Conservation (phyloP, 1,139 yeast genomes). For the Suhomyces coccinellae region DNA sequence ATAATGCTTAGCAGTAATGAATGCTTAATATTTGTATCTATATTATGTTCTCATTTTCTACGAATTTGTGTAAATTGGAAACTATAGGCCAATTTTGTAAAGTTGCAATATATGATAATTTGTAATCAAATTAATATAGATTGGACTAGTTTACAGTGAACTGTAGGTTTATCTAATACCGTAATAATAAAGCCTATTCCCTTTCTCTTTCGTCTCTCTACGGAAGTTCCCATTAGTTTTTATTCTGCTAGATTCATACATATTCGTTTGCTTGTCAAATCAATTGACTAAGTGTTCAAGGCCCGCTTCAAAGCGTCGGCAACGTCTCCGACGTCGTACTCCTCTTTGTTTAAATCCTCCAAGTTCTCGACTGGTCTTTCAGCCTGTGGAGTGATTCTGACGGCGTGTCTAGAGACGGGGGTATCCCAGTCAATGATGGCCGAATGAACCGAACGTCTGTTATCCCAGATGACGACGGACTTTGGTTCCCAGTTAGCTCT, state of each 20-base stretch:
- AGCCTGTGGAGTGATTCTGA: constrained; percentile 49
- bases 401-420: constrained; percentile 45
- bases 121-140: no score
- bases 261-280: not conserved
- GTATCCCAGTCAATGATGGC: constrained; percentile 46
- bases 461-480: constrained; percentile 55
- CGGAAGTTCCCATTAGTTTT: no score
- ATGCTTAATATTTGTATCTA: not conserved
- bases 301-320: constrained; percentile 33
- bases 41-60: not conserved
- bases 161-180: no score
- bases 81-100: not conserved
- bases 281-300: constrained; percentile 7
- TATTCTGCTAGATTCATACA: not conserved
- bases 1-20: constrained; percentile 46
- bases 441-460: constrained; percentile 45
- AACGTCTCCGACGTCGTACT: constrained; percentile 41
- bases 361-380: constrained; percentile 45
- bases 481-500: constrained; percentile 60
- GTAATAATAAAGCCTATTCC: no score
- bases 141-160: no score
- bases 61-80: not conserved
- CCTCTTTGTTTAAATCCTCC: constrained; percentile 35
- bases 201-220: no score
- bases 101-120: no score